Evolutionary conservation across 2,329 filamentous ascomycete genomes (phyloP), one percentile per base, ranked within the genome.

Genomic region (Neobulgaria alba): DNA sequence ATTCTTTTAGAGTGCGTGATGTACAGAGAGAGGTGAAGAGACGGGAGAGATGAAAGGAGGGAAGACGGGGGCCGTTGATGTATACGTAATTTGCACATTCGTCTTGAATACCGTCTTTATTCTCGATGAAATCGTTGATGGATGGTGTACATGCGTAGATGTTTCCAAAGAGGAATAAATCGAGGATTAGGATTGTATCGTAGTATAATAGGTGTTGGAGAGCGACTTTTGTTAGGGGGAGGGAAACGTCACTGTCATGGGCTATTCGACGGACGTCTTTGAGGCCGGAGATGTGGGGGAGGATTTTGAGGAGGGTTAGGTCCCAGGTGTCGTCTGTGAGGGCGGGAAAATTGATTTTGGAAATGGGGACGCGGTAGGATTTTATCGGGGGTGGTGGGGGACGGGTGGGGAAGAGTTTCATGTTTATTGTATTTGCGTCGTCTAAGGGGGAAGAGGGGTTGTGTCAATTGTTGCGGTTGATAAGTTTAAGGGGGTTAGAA

Each of bases 151-250:
- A 81, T 0, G 89, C 88, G 58, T 98, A 98, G 55, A 93, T 90
- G 31, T 85, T 86, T 21, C 80, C 73, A 60, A 96, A 98, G 61
- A 92, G 88, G 68, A 96, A 96, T 54, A 95, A 85, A 64, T 98
- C 92, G 9, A 96, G 76, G 39, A 96, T 75, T 18, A 95, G 72
- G 26, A 95, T 75, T 55, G 87, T 90, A 57, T 90, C 86, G 63
- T 96, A 95, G 68, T 93, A 94, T 18, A 96, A 72, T 8, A 98
- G 73, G 60, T 96, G 90, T 48, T 85, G 81, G 42, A 96, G 75
- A 5, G 88, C 89, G 38, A 87, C 82, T 56, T 86, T 85, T 41
- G 89, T 86, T 17, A 98, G 77, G 36, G 84, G 82, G 36, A 94
- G 74, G 45, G 93, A 88, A 8, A 92, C 86, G 56, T 94, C 85